Base-by-base conservation (phyloP, 495 filamentous ascomycete species). In the Pseudoneurospora amorphoporcata region DNA sequence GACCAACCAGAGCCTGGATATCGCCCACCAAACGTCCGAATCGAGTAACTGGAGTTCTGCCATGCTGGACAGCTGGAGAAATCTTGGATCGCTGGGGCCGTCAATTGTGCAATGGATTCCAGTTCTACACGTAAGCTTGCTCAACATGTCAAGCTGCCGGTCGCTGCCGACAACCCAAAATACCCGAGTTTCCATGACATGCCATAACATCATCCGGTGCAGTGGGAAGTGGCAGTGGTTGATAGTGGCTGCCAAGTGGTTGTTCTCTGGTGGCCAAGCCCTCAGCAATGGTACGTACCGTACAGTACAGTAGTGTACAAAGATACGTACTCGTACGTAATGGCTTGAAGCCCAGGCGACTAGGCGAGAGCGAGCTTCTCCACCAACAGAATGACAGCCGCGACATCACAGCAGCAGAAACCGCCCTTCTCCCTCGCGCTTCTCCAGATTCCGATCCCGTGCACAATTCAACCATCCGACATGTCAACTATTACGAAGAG, bases 121-220 rank as follows among this genome's bases (percentile, higher is more conserved):
- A 47, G 3, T 47, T 47, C 8, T 47, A 47, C 43, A 16, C 23
- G 19, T 10, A 53, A 29, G 19, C 19, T 53, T 29, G 8, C 45
- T 53, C 45, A 53, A 53, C 45, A 53, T 3, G 19, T 29, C 19
- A 61, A 61, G 12, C 16, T 61, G 29, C 29, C 23, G 53, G 12
- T 12, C 29, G 29, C 14, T 61, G 5, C 14, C 35, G 14, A 61
- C 14, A 61, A 32, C 6, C 53, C 35, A 75, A 72, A 70, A 73
- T 74, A 69, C 68, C 74, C 79, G 77, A 80, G 69, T 79, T 81
- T 79, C 71, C 74, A 79, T 81, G 78, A 80, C 79, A 81, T 71
- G 70, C 68, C 75, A 76, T 78, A 79, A 81, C 77, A 78, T 77
- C 76, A 75, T 23, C 76, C 75, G 72, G 70, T 72, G 70, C 75